Conservation (phyloP, 2,329 filamentous ascomycete species). For the Colletotrichum plurivorum region DNA sequence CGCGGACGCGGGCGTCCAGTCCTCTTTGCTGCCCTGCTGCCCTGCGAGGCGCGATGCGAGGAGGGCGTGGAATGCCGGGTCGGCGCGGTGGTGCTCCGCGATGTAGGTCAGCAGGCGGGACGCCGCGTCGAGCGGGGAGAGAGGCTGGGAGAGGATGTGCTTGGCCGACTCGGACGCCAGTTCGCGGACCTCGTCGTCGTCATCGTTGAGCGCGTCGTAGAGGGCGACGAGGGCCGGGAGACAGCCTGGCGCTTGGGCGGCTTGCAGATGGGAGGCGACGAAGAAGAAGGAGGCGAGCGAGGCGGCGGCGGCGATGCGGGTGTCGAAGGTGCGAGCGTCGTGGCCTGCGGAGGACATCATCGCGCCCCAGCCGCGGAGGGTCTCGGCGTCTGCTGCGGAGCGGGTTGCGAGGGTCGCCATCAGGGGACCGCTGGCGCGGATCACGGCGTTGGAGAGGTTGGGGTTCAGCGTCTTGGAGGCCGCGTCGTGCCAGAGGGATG, state of each 20-base stretch:
- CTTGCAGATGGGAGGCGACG: slow-evolving; percentile 45
- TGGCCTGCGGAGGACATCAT: slow-evolving; percentile 56
- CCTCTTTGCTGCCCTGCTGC: slow-evolving; percentile 18
- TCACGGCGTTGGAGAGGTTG: slow-evolving; percentile 63
- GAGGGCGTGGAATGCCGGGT: slow-evolving; percentile 54
- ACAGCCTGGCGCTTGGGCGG: slow-evolving; percentile 50
- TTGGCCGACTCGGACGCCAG: slow-evolving; percentile 68
- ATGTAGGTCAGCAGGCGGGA: slow-evolving; percentile 62
- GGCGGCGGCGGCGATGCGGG: slow-evolving; percentile 70
- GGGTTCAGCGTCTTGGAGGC: slow-evolving; percentile 59
- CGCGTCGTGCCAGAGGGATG: slow-evolving; percentile 57
- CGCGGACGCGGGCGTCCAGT: slow-evolving; percentile 49
- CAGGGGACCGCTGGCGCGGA: slow-evolving; percentile 63
- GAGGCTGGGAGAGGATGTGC: slow-evolving; percentile 60
- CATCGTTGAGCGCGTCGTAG: slow-evolving; percentile 86
- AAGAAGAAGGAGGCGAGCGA: slow-evolving; percentile 68
- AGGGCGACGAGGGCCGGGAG: slow-evolving; percentile 74
- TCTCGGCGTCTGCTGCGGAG: slow-evolving; percentile 37
- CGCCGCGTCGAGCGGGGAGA: slow-evolving; percentile 64
- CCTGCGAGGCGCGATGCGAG: slow-evolving; percentile 61
- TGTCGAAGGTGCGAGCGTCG: slow-evolving; percentile 71
- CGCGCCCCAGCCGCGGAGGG: slow-evolving; percentile 60
- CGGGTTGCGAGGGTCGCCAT: slow-evolving; percentile 51
- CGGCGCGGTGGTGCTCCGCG: slow-evolving; percentile 50
- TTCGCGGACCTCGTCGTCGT: slow-evolving; percentile 90